Base-by-base conservation (phyloP, 352 stramenopile genomes). In the Pythium sp. region DNA sequence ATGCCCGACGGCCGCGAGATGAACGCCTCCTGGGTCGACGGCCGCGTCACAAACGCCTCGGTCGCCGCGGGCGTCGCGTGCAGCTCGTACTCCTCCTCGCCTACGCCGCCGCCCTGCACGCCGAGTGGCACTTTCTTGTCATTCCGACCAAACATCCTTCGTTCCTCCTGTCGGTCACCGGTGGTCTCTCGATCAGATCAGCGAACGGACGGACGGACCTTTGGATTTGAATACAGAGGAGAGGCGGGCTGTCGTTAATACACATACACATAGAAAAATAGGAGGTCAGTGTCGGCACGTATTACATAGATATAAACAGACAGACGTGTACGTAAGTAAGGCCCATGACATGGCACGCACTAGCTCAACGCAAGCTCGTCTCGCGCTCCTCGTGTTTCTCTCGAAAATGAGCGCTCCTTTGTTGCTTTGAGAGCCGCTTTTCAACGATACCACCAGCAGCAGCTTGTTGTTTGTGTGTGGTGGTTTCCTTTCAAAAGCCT, bases 61-160 rank as follows among this genome's bases (percentile, higher is more conserved):
- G 57, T 71, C 30, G 82, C 82, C 54, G 81, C 81, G 3, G 85
- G 85, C 36, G 85, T 93, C 62, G 78, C 75, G 68, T 91, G 86
- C 66, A 87, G 80, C 43, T 75, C 76, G 73, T 93, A 93, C 57
- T 88, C 77, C 53, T 85, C 75, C 62, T 65, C 78, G 11, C 70
- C 75, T 5, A 1, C 41, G 26, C 72, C 62, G 38, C 46, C 38
- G 6, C 58, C 24, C 62, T 76, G 68, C n/a, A 41, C 70, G 54
- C 64, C 38, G 5, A 80, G 64, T n/a, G 73, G 71, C 57, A 72
- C 58, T n/a, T 75, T 73, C 73, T 87, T 86, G 67, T 80, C 77
- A 54, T 69, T 70, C 61, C 67, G 63, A 30, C 71, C 72, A 47
- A 90, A 90, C 80, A 90, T 92, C 62, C 24, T 69, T 18, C 32